A percentile compares a stretch with the other conserved stretches of the same genome.
These are phyloP conservation scores for Fraxinus ornus DNA, from an alignment of 305 asterid species.

Conservation along the genomic window DNA sequence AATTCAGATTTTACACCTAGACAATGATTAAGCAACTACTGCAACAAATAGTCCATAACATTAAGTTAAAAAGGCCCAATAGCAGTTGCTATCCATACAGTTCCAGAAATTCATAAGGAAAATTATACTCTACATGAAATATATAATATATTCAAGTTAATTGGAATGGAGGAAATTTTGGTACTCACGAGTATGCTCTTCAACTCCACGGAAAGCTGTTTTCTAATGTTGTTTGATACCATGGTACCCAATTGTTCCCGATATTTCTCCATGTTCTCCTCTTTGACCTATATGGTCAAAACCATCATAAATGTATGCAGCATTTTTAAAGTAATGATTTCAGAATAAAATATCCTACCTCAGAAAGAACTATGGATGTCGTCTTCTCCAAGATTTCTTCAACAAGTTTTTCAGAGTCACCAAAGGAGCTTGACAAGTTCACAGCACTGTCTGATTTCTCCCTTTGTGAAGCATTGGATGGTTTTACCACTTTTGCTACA, in stretches of 20 bases:
- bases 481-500: conserved; percentile 46
- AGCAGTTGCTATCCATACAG: background rate
- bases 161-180: background rate
- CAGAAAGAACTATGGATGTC: conserved; percentile 50
- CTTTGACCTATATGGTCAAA: conserved; percentile 40
- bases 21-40: background rate
- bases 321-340: background rate
- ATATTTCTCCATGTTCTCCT: conserved; percentile 42
- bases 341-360: conserved; percentile 35
- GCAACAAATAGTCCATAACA: background rate
- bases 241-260: conserved; percentile 46
- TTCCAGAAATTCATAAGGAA: background rate
- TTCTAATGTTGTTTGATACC: conserved; percentile 43
- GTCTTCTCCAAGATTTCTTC: conserved; percentile 69
- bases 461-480: conserved; percentile 44
- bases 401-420: conserved; percentile 72
- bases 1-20: background rate
- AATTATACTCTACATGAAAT: background rate
- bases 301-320: background rate
- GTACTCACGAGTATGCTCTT: conserved; percentile 70
- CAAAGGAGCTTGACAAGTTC: conserved; percentile 34
- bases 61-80: background rate
- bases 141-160: background rate
- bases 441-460: conserved; percentile 39
- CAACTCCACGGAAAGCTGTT: conserved; percentile 59